A percentile compares a stretch with the other conserved stretches of the same genome.
Evolutionary conservation across 169 alveolate species (phyloP).

Genomic region (Eimeria maxima): DNA sequence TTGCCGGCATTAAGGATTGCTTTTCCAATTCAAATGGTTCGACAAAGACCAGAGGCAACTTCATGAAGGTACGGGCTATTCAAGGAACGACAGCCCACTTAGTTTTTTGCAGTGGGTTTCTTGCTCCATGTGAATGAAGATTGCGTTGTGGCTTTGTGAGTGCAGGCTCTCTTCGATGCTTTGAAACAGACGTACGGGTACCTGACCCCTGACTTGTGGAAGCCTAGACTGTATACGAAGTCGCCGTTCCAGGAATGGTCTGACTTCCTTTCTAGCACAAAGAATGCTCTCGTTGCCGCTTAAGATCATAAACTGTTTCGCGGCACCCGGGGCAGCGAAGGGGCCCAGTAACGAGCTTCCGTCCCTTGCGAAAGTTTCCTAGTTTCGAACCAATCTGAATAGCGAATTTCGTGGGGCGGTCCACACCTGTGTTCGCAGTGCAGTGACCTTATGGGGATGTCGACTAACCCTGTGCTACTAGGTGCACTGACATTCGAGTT

Average conservation of each 20-base stretch:
- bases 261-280: conserved; percentile 92
- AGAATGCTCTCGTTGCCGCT: conserved; percentile 67
- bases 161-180: conserved; percentile 98
- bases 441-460: neutral
- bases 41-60: conserved; percentile 99
- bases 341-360: neutral
- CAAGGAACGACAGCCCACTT: neutral
- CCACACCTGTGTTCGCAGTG: neutral
- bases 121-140: neutral
- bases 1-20: conserved; percentile 99
- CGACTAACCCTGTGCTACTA: neutral
- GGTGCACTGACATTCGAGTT: neutral
- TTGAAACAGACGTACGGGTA: conserved; percentile 98
- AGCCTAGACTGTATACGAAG: conserved; percentile 92
- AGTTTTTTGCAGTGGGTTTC: neutral
- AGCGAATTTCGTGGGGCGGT: conserved; percentile 9
- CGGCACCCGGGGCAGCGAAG: neutral
- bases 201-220: conserved; percentile 99
- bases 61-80: conserved; percentile 91
- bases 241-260: conserved; percentile 97
- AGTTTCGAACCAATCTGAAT: conserved; percentile 19
- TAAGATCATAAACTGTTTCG: neutral
- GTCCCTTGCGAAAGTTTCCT: neutral
- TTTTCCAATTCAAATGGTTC: conserved; percentile 98
- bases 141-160: neutral